A percentile compares a stretch with the other conserved stretches of the same genome.
phyloP scores from a whole-genome alignment of 257 asterid genomes.

The Agastache rugosa region DNA sequence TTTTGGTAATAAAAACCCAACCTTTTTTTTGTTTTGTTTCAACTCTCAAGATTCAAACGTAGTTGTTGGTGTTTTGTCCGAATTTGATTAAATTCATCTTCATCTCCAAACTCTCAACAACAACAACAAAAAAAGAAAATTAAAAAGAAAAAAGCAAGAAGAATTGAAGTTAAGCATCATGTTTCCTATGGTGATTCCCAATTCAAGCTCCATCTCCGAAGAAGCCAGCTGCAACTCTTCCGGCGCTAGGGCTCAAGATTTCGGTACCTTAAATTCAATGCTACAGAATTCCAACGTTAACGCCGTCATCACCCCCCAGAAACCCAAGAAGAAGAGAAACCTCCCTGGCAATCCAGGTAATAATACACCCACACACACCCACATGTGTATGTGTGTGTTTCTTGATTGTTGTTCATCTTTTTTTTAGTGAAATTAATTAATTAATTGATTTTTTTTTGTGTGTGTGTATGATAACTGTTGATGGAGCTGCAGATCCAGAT shows the following conservation, averaged over 20 bases:
- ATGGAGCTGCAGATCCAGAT: conserved; percentile 92
- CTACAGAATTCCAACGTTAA: conserved; percentile 26
- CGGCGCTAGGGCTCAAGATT: conserved; percentile 56
- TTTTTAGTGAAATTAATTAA: too few relatives aligned
- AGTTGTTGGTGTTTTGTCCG: neutral
- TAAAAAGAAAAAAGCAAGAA: neutral
- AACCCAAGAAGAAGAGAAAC: conserved; percentile 77
- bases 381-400: neutral
- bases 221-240: conserved; percentile 59
- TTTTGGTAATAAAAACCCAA: conserved; percentile 23
- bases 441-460: neutral
- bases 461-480: neutral
- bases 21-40: neutral
- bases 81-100: neutral
- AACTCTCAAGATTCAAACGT: conserved; percentile 21
- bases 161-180: conserved; percentile 31
- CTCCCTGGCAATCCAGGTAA: conserved; percentile 91
- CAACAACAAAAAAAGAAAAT: neutral
- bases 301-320: conserved; percentile 42
- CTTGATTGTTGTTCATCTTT: neutral
- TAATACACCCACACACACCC: neutral
- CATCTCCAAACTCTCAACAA: neutral
- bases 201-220: conserved; percentile 54
- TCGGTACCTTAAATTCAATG: conserved; percentile 52
- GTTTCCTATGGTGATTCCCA: conserved; percentile 55